A percentile compares a stretch with the other conserved stretches of the same genome.
phyloP scores from a whole-genome alignment of 371 early-diverging fungal genomes.

The Rhizopus sp. region DNA sequence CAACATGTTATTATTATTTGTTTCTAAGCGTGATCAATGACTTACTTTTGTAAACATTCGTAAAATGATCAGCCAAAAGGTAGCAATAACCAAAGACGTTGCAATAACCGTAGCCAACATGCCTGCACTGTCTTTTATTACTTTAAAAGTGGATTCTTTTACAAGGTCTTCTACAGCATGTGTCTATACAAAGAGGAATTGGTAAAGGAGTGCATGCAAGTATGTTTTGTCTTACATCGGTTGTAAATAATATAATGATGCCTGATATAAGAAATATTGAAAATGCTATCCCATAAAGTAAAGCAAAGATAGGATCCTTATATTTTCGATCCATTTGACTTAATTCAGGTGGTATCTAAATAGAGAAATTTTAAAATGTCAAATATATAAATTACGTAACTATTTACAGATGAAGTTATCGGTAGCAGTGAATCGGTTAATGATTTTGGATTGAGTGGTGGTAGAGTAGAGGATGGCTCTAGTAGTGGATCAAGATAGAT shows the following conservation, averaged over 20 bases:
- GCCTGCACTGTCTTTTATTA: conserved; percentile 60
- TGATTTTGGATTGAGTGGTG: conserved; percentile 17
- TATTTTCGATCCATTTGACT: conserved; percentile 44
- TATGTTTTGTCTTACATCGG: conserved; percentile 47
- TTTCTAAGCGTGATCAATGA: neutral
- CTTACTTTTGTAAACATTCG: conserved; percentile 57
- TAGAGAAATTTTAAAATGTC: neutral
- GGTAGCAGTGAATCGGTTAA: conserved; percentile 47
- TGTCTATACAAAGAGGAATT: conserved; percentile 19
- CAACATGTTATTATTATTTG: neutral
- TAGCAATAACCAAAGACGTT: conserved; percentile 48
- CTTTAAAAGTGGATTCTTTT: conserved; percentile 50
- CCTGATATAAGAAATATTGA: conserved; percentile 46
- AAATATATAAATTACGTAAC: neutral
- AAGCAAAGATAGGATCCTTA: conserved; percentile 59
- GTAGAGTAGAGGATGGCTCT: conserved; percentile 19
- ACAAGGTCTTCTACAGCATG: conserved; percentile 43
- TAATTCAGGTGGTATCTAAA: conserved; percentile 44
- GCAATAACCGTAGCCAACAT: conserved; percentile 50
- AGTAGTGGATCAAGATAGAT: conserved; percentile 57
- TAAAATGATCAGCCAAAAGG: conserved; percentile 56
- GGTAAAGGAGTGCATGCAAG: neutral
- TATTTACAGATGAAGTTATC: conserved; percentile 39
- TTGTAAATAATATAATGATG: conserved; percentile 50
- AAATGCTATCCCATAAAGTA: conserved; percentile 44